Evolutionary conservation across 2,329 filamentous ascomycete genomes (phyloP), one percentile per base, ranked within the genome.

Genomic region (Aspergillus hiratsukae): DNA sequence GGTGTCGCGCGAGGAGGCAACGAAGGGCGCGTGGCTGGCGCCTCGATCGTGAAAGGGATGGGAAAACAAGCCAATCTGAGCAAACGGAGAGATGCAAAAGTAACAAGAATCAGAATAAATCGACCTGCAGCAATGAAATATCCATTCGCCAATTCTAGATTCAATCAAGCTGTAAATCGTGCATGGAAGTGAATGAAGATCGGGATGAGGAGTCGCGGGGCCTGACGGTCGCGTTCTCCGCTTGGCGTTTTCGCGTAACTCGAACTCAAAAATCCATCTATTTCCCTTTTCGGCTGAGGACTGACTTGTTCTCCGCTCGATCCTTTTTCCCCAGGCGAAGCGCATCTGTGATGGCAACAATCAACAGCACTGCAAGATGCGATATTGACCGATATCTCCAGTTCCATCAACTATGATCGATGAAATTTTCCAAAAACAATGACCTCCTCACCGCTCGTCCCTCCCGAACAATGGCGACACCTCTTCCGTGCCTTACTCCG

Each of bases 401-500:
- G 27, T 17, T 46, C 10, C 19, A 25, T 46, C 21, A 46, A 23
- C 43, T 46, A 23, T 4, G 2, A 23, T 46, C 11, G 21, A 46
- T n/a, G 11, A 6, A 27, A n/a, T 27, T 14, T 23, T 14, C 11
- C 23, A 23, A 23, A 2, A 23, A 19, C 43, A 51, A 56, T 58
- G 50, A 27, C 48, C 27, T 60, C 57, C 21, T 60, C 57, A n/a
- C 60, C 65, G 49, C 65, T 67, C 53, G 64, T 63, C 54, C 61
- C 66, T 52, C 64, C 53, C 52, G 54, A 60, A 56, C 58, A 66
- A 66, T 76, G 73, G 74, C 66, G 64, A 29, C 78, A 81, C 64
- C 70, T 84, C 48, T 75, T 83, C 60, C 81, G 84, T 50, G 75
- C 79, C 25, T 75, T 85, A 9, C 78, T 87, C 41, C 80, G 84